Conservation (phyloP, 164 flowering plant species). For the Echeveria elegans region DNA sequence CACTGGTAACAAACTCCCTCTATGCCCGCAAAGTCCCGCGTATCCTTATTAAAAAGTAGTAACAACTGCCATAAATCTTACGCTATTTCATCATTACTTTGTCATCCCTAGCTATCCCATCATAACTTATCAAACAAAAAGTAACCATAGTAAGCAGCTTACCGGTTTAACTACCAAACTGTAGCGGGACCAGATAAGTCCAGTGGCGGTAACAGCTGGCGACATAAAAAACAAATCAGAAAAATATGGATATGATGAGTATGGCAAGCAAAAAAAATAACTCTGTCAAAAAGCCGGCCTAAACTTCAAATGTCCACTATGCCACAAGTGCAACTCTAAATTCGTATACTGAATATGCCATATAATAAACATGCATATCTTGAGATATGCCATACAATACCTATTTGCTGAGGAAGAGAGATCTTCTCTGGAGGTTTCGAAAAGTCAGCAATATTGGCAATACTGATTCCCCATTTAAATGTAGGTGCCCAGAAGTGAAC, state of each 20-base stretch:
- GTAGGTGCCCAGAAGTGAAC: conserved; percentile 96
- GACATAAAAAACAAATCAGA: conserved; percentile 9
- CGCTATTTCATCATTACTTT: too few relatives aligned
- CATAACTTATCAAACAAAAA: background rate
- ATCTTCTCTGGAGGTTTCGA: conserved; percentile 61
- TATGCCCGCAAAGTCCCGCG: too few relatives aligned
- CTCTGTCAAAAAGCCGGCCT: background rate
- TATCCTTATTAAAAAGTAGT: too few relatives aligned
- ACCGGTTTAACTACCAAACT: conserved; percentile 78
- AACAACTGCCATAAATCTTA: too few relatives aligned
- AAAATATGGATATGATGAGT: too few relatives aligned
- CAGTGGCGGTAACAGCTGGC: conserved; percentile 54
- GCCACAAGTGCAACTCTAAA: background rate
- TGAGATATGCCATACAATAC: conserved; percentile 13
- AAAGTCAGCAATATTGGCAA: conserved; percentile 72
- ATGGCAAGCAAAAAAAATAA: background rate
- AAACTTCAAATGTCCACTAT: background rate
- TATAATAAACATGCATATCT: too few relatives aligned
- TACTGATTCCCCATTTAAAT: conserved; percentile 82
- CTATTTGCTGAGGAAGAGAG: conserved; percentile 66
- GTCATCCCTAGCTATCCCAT: background rate
- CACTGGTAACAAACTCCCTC: background rate
- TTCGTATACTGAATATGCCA: background rate
- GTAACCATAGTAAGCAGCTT: conserved; percentile 14
- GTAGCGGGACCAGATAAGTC: conserved; percentile 76